Base-by-base conservation (phyloP, 106 monocot species). In the Dioscorea dumetorum region DNA sequence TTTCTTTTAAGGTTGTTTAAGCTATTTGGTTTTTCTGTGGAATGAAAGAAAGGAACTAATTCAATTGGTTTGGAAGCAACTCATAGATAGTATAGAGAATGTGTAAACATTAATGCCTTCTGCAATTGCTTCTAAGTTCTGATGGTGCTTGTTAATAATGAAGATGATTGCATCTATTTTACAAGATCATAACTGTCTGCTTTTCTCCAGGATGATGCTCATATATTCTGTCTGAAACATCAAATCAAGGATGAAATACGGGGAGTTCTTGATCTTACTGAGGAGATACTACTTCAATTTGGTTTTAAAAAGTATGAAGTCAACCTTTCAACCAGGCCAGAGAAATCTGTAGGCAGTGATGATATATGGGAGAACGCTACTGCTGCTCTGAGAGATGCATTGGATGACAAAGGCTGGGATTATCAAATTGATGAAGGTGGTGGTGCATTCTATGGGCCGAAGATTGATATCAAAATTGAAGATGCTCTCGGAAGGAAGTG, bases 371-470 rank as follows among this genome's bases (percentile, higher is more conserved):
- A 91, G 52, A 95, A 86, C 69, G 91, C 95, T 69, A 95, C 91
- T 22, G 58, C 60, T 63, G 95, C 95, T 22, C 71, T 95, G 48
- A 74, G 48, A 82, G 73, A 91, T 28, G 91, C 91, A 70, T 82
- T 95, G 33, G 78, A 86, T 64, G 95, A 91, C 58, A 91, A 95
- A 67, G 88, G 91, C 31, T 95, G 95, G 95, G 74, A 72, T 16
- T 95, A 95, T 77, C 85, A 95, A 71, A 78, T 91, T 67, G 95
- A 95, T 70, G 88, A 91, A 75, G 95, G 95, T 73, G 95, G 95
- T 50, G 95, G 95, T 78, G 95, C 95, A 41, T 95, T 95, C 72
- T 95, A 95, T 79, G 95, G 95, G 53, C 95, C 91, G 24, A 95
- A 95, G 64, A 91, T 95, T 65, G 95, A 95, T 78, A 77, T 95